These are phyloP conservation scores for Dendrocalamus latiflorus DNA, from an alignment of 202 grass and related monocot species.

Conservation along the genomic window DNA sequence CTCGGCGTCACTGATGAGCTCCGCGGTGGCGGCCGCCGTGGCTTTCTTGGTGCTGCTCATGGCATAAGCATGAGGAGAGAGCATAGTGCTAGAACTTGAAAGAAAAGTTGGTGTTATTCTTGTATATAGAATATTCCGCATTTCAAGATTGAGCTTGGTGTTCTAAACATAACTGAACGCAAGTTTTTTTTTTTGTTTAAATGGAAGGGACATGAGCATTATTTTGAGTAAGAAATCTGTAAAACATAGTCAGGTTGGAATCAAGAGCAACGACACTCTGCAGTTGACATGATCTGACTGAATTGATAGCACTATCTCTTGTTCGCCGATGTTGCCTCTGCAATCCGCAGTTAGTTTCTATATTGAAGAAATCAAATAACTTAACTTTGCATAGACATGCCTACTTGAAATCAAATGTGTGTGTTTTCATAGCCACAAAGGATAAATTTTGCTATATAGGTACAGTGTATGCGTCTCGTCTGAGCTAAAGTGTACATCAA, in stretches of 20 bases:
- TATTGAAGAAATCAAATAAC: neutral
- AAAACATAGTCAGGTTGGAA: no score
- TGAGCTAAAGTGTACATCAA: neutral
- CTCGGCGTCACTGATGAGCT: neutral
- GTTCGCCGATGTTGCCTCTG: neutral
- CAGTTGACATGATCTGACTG: no score
- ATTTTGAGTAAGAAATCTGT: no score
- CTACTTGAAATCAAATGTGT: neutral
- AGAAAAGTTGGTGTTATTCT: neutral
- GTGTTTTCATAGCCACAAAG: neutral
- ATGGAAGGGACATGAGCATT: no score
- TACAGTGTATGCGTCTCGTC: no score
- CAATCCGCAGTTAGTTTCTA: neutral
- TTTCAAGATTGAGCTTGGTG: neutral
- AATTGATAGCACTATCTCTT: no score
- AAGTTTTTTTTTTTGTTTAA: no score
- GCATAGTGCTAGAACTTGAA: conserved; percentile 15
- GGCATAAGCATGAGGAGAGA: conserved; percentile 21
- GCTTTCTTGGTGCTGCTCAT: conserved; percentile 24
- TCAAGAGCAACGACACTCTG: no score
- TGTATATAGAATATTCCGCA: conserved; percentile 37
- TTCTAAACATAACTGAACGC: no score
- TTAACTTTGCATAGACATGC: neutral
- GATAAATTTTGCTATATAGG: no score
- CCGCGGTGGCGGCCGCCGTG: neutral